Evolutionary conservation across 176 grass and related monocot species (phyloP), one percentile per base, ranked within the genome.

Genomic region (Carex littledalei): DNA sequence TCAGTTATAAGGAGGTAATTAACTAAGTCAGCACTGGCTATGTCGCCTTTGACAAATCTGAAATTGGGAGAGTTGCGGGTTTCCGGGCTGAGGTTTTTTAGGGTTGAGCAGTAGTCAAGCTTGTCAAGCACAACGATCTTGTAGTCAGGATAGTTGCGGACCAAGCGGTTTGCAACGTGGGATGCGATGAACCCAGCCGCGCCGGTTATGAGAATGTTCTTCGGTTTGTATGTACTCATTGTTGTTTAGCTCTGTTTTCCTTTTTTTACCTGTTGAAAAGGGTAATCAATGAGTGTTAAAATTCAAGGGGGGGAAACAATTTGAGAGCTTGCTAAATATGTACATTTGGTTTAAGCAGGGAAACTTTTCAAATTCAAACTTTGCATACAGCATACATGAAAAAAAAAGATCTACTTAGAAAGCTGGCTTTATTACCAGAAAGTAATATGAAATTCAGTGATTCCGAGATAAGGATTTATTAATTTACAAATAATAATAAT

Each of bases 31-130:
- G 88, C 90, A 84, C 93, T 95, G 63, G 88, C 93, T 62, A 95
- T 95, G 72, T 95, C 93, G 31, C 93, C 93, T 89, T 95, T 92
- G 34, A 95, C 93, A 86, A 95, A 95, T 78, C 92, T 95, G 52
- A 92, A 90, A 68, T 92, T 95, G 34, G 90, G 85, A 0, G 88
- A 95, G 1, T 70, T 43, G 7, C 87, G 87, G 0, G 88, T 90
- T 34, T 78, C 22, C 18, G 88, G 85, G 15, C 80, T 70, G 55
- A 95, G 90, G 75, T 95, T 95, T 21, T 91, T 92, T 2, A 95
- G 88, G 82, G 43, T 94, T 58, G 93, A 94, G 85, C 93, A 94
- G 81, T 94, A 92, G 55, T 94, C 93, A 32, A 92, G 61, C 82
- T 95, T 95, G 87, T 95, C 93, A 3, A 95, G 88, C 57, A 95